Conservation (phyloP, 2,329 filamentous ascomycete genomes). For the Mariannaea elegans region DNA sequence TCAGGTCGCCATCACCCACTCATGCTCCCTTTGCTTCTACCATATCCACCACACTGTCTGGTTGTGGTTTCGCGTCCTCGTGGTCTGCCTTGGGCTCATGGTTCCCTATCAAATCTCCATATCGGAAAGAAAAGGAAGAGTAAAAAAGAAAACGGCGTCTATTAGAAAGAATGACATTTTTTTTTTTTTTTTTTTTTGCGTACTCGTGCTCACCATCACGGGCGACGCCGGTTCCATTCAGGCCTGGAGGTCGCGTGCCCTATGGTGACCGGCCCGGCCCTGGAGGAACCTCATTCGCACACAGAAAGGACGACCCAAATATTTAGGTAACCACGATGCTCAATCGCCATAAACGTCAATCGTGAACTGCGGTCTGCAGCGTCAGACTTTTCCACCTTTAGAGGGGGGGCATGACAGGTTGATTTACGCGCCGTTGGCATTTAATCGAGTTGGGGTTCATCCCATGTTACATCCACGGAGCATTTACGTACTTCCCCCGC, state of each 20-base stretch:
- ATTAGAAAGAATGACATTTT: no score
- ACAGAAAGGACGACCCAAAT: no score
- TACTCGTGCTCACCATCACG: background rate
- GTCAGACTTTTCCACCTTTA: no score
- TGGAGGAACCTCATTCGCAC: background rate
- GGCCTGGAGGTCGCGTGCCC: conserved; percentile 14
- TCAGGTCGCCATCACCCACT: background rate
- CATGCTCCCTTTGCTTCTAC: conserved; percentile 3
- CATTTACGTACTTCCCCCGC: background rate
- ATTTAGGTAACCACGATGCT: no score
- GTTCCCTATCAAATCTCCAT: background rate
- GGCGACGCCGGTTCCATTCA: background rate
- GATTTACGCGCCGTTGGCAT: background rate
- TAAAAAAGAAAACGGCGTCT: background rate
- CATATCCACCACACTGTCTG: background rate
- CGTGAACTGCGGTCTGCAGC: no score
- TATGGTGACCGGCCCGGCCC: conserved; percentile 6
- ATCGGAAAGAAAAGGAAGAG: background rate
- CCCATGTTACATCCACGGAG: background rate
- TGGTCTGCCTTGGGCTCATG: background rate
- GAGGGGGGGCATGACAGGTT: no score
- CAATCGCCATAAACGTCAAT: no score
- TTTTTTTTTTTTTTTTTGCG: background rate
- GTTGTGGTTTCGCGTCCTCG: background rate
- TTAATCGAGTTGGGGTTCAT: background rate